Conservation (phyloP, 208 protist species). For the Leishmania tropica region DNA sequence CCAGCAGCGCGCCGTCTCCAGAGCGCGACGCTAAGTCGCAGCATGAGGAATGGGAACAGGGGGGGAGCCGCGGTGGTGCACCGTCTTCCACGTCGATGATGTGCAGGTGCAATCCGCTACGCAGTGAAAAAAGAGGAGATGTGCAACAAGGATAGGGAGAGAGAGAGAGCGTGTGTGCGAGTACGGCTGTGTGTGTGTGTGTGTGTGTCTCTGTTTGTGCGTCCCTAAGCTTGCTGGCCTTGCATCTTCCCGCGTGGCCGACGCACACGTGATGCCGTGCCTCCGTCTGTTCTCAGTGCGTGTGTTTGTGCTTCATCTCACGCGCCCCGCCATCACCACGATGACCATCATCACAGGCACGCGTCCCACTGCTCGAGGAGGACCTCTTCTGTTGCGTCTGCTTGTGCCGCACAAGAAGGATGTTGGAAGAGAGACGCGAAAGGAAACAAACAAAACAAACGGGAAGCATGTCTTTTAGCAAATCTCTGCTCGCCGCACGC, state of each 20-base stretch:
- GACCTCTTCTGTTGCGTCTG: too few species aligned
- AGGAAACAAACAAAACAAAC: conserved; percentile 5
- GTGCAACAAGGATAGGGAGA: background rate
- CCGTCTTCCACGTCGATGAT: background rate
- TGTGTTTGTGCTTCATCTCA: background rate
- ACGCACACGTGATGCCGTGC: background rate
- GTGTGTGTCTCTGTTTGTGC: background rate
- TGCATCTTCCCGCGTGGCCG: background rate
- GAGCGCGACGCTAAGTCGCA: conserved; percentile 21
- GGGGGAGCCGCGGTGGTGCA: background rate
- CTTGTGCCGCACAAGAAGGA: background rate
- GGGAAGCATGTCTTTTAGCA: conserved; percentile 3
- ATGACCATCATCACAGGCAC: background rate
- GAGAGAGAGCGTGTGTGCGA: background rate
- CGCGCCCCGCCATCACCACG: background rate
- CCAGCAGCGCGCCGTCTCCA: conserved; percentile 69
- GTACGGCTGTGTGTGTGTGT: background rate
- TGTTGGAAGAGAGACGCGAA: conserved; percentile 15
- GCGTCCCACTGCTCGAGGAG: too few species aligned
- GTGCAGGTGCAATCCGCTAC: background rate
- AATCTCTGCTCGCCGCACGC: background rate
- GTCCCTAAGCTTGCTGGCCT: background rate
- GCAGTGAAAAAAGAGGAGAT: background rate
- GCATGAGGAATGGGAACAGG: conserved; percentile 3
- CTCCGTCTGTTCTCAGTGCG: background rate